phyloP scores from a whole-genome alignment of 768 basidiomycete genomes.

The Hygrocybe punicea region DNA sequence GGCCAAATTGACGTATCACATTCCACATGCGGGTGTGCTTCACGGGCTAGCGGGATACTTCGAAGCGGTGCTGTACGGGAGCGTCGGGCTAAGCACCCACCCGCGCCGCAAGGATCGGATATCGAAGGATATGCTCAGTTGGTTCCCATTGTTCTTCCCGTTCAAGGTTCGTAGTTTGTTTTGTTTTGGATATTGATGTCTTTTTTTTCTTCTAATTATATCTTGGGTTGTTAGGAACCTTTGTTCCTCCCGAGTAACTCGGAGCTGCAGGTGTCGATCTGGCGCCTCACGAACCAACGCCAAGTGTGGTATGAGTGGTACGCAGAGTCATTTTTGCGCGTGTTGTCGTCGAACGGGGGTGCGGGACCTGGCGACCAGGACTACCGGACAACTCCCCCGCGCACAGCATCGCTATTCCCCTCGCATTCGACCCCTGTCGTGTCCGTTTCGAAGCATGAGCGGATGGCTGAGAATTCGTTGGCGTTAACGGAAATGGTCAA shows the following conservation, averaged over 20 bases:
- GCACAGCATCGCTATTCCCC: conserved; percentile 19
- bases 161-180: conserved; percentile 59
- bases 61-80: conserved; percentile 88
- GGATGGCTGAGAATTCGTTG: conserved; percentile 12
- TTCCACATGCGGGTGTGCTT: conserved; percentile 89
- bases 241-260: conserved; percentile 89
- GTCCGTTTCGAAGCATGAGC: conserved; percentile 9
- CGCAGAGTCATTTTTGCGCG: conserved; percentile 78
- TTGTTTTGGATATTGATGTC: conserved; percentile 5
- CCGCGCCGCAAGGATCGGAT: conserved; percentile 81
- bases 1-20: conserved; percentile 81
- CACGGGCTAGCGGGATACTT: conserved; percentile 98
- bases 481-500: conserved; percentile 58
- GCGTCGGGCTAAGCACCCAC: conserved; percentile 89
- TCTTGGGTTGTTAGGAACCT: conserved; percentile 85
- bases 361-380: not conserved
- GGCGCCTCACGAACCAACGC: conserved; percentile 85
- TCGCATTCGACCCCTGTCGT: conserved; percentile 22
- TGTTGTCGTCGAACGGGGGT: conserved; percentile 31
- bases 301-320: conserved; percentile 99
- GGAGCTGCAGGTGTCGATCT: conserved; percentile 89
- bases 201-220: too few relatives aligned
- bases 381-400: too few relatives aligned
- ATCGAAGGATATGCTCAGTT: conserved; percentile 96
- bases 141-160: conserved; percentile 98